Evolutionary conservation across 495 filamentous ascomycete species (phyloP).

Genomic region (Aspergillus sclerotioniger): DNA sequence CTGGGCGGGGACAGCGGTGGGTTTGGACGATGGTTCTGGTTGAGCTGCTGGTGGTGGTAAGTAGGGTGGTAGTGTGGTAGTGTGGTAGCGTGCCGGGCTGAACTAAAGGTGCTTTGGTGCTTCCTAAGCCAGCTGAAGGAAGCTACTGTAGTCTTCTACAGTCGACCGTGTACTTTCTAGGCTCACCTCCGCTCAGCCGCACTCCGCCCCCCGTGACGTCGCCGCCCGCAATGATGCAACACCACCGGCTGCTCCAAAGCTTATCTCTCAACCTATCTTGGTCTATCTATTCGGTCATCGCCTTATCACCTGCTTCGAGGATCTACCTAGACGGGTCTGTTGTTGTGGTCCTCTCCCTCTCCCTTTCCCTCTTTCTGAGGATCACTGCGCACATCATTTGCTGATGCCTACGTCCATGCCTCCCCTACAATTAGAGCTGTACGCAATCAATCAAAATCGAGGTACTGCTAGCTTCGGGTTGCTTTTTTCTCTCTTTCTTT

Average conservation of each 20-base stretch:
- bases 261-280: background rate
- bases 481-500: background rate
- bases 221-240: slow-evolving; percentile 9
- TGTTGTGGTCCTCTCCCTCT: too few relatives aligned
- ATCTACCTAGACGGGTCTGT: background rate
- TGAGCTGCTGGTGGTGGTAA: slow-evolving; percentile 8
- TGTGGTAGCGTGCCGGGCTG: slow-evolving; percentile 12
- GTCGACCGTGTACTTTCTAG: background rate
- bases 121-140: too few relatives aligned
- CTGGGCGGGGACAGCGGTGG: slow-evolving; percentile 8
- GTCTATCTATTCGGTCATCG: background rate
- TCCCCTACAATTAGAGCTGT: background rate
- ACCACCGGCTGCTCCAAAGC: background rate
- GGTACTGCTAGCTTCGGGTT: background rate
- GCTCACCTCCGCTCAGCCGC: background rate
- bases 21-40: slow-evolving; percentile 4
- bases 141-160: slow-evolving; percentile 10
- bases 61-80: slow-evolving; percentile 9
- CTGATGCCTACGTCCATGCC: background rate
- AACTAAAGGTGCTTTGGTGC: too few relatives aligned
- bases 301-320: background rate
- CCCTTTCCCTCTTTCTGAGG: too few relatives aligned
- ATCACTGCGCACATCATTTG: background rate
- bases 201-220: slow-evolving; percentile 14
- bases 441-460: background rate